phyloP scores from a whole-genome alignment of 441 rosid genomes.

The Metrosideros polymorpha region DNA sequence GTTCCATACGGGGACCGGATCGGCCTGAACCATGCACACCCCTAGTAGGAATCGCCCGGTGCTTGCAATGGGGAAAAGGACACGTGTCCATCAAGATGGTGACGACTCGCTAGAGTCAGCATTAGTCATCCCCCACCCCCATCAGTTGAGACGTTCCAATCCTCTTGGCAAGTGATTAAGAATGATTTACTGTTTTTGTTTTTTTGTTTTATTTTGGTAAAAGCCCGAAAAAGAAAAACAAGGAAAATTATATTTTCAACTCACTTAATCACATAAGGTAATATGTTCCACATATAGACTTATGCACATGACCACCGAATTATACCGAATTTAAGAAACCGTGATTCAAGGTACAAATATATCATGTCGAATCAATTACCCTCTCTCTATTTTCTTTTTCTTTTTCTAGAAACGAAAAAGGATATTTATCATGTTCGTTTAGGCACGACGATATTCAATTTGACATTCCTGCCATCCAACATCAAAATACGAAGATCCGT shows the following conservation, averaged over 20 bases:
- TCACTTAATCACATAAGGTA: background rate
- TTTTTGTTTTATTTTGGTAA: background rate
- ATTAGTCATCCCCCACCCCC: background rate
- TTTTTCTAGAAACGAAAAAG: too few relatives aligned
- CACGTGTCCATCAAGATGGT: background rate
- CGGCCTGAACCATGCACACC: too few relatives aligned
- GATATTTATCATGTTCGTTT: too few relatives aligned
- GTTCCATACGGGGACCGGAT: too few relatives aligned
- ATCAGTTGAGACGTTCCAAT: background rate
- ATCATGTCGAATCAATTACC: background rate
- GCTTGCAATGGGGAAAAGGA: background rate
- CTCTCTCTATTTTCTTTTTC: too few relatives aligned
- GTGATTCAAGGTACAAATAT: accelerated
- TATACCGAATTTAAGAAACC: background rate
- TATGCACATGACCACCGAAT: background rate
- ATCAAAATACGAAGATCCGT: too few relatives aligned
- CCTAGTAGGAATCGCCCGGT: background rate
- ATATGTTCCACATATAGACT: background rate
- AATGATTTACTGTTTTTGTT: too few relatives aligned
- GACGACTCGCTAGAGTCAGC: background rate
- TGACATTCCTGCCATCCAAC: too few relatives aligned
- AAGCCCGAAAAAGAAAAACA: background rate
- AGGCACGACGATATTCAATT: accelerated
- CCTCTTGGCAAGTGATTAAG: background rate
- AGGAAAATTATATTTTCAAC: background rate